Evolutionary conservation across 164 flowering plant species (phyloP).

Genomic region (Tinospora cordifolia): DNA sequence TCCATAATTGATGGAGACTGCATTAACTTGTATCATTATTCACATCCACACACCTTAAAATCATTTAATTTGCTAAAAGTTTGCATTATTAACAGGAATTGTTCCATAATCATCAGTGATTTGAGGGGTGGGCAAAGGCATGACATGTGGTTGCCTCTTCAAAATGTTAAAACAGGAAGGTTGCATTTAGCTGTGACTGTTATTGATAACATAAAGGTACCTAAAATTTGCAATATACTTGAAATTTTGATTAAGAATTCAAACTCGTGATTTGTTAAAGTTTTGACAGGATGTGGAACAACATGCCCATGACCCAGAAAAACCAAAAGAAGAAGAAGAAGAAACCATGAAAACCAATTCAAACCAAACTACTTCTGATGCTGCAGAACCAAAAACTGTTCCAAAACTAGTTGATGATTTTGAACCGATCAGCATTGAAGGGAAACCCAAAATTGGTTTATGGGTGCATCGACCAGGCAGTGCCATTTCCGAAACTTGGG

Average conservation of each 20-base stretch:
- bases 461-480: constrained; percentile 89
- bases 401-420: constrained; percentile 43
- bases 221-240: neutral
- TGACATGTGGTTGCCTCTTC: constrained; percentile 86
- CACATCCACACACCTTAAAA: neutral
- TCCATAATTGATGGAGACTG: neutral
- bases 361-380: constrained; percentile 22
- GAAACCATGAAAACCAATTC: constrained; percentile 10
- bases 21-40: neutral
- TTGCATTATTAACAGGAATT: constrained; percentile 44
- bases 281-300: constrained; percentile 32
- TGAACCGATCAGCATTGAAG: constrained; percentile 73
- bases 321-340: constrained; percentile 21
- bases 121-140: constrained; percentile 63
- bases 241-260: neutral
- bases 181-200: constrained; percentile 80
- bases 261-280: neutral
- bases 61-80: neutral
- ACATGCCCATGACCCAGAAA: constrained; percentile 15
- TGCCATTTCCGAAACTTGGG: constrained; percentile 63
- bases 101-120: constrained; percentile 52
- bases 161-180: constrained; percentile 73
- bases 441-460: constrained; percentile 53
- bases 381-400: constrained; percentile 30
- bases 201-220: constrained; percentile 52